Evolutionary conservation across 1,284 basidiomycete species (phyloP), one percentile per base, ranked within the genome.

Genomic region (Singerocomus inundabilis): DNA sequence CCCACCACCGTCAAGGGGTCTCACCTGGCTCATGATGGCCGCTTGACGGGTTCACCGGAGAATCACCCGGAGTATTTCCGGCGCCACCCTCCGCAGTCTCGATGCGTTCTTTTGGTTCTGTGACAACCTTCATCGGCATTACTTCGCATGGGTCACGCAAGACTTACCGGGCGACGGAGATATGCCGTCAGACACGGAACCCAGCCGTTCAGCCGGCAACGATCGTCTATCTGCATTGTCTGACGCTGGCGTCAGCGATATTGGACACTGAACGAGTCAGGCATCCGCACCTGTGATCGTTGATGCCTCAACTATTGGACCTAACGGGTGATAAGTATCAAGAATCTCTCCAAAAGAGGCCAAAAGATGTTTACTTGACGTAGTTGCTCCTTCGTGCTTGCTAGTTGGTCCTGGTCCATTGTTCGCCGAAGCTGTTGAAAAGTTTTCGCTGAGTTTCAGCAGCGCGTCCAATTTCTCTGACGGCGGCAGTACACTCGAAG

Each of bases 1-100:
- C 79, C 80, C 79, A 75, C 70, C 70, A 75, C 72, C 78, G 75
- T 81, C 80, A 81, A 40, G 58, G 60, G 49, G 36, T 53, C 49
- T 52, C 54, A 40, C 45, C 53, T 21, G 48, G 49, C 42, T 53
- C 62, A 25, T 55, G 28, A 10, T 53, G 48, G n/a, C 51, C 51
- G 44, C 45, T 63, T 6, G 49, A 44, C 36, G 52, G 10, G 30
- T 45, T 46, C 41, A 51, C n/a, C 33, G 35, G 38, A 12, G 46
- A 41, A 18, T 56, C 63, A 12, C 36, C 48, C 8, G 40, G 29
- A 12, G 40, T 18, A 29, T 12, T 38, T 30, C 24, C 35, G 6
- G 36, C 39, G 9, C 48, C 49, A 6, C 25, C 46, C 13, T 33
- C 35, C 31, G 40, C 37, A 11, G 28, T 37, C 33, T 21, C 44